Base-by-base conservation (phyloP, 2,329 filamentous ascomycete genomes). In the Hypomyces perniciosus region DNA sequence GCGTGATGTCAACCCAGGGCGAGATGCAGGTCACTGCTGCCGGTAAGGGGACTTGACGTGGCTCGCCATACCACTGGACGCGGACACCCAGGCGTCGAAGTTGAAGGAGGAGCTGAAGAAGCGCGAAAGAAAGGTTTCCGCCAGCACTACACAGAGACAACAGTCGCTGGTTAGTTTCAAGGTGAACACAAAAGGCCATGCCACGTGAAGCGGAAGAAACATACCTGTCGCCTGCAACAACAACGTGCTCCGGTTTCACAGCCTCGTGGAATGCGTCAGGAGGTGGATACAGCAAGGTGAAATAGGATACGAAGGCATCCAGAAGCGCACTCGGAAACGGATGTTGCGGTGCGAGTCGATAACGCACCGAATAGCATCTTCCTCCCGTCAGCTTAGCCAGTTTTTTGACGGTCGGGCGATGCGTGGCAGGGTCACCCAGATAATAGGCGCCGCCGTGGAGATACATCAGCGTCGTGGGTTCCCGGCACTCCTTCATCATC, bases 391-490 rank as follows among this genome's bases (percentile, higher is more conserved):
- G 64, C 61, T 84, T 82, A 26, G 86, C 85, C 10, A 92, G 69
- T 46, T 76, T 79, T 52, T 78, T 79, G 13, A 75, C 76, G 0
- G 77, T 68, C 0, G 72, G 64, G 3, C 88, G 79, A 61, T 90
- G 84, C 0, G 81, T 83, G 1, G 76, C 68, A 12, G 88, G 87
- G 59, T 91, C 88, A 60, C 85, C 76, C 29, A 90, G 75, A 57
- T 76, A 90, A 68, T 86, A 87, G 4, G 83, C 87, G 48, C 88
- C 88, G 54, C 87, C 86, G 65, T 91, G 86, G 59, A 91, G 79
- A 65, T 88, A 90, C 20, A 91, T 70, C 0, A 90, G 66, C 0
- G 85, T 90, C 1, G 78, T 76, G 3, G 79, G 76, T 45, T 72
- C 76, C n/a, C 66, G 79, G 52, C 79, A 79, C 62, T 90, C 87